These are phyloP conservation scores for Torulaspora globosa DNA, from an alignment of 1,139 yeast genomes.

Conservation along the genomic window DNA sequence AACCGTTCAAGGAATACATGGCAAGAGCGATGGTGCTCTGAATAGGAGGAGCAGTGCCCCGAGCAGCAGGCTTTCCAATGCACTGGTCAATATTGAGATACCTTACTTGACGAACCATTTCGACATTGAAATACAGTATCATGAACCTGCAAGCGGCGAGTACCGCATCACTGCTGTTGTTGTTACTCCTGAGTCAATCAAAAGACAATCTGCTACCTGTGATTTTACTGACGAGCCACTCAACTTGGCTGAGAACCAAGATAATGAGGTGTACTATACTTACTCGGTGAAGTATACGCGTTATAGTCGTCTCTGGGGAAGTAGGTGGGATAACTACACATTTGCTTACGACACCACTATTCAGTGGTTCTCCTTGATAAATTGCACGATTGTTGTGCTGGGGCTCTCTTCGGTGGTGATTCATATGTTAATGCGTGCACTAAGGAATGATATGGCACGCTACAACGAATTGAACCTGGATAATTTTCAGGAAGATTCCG, in stretches of 20 bases:
- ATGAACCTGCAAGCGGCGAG: conserved; percentile 60
- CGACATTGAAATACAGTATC: conserved; percentile 76
- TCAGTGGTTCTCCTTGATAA: conserved; percentile 90
- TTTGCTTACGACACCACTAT: conserved; percentile 89
- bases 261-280: conserved; percentile 50
- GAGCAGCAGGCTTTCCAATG: neutral
- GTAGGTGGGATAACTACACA: conserved; percentile 96
- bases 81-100: conserved; percentile 21
- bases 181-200: conserved; percentile 65
- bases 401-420: conserved; percentile 75
- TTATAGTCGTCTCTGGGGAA: conserved; percentile 87
- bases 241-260: conserved; percentile 40
- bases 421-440: conserved; percentile 72
- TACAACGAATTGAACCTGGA: conserved; percentile 87
- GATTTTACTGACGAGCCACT: conserved; percentile 43
- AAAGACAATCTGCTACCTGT: conserved; percentile 43
- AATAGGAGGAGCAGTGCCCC: neutral
- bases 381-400: conserved; percentile 76
- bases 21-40: neutral
- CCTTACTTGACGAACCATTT: conserved; percentile 76
- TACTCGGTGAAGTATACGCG: conserved; percentile 63
- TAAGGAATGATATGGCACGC: conserved; percentile 78
- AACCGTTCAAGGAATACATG: conserved; percentile 17
- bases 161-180: conserved; percentile 89
- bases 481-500: conserved; percentile 86